These are phyloP conservation scores for Hypoxylon lienhwacheense DNA, from an alignment of 495 filamentous ascomycete genomes.

Conservation along the genomic window DNA sequence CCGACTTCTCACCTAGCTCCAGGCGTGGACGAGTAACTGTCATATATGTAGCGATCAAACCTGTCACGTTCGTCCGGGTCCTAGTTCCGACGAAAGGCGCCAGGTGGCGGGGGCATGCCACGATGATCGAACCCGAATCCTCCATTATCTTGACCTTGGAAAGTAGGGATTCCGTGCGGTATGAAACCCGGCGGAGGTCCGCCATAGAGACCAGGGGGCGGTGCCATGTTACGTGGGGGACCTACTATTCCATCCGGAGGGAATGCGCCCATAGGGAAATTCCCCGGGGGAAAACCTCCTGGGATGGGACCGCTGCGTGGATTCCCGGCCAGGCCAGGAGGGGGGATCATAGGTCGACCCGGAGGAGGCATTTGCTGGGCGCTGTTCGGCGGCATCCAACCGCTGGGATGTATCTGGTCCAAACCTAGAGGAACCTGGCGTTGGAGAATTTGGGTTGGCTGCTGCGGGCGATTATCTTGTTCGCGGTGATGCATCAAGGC, in stretches of 20 bases:
- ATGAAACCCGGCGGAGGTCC: conserved; percentile 48
- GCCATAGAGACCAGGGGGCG: conserved; percentile 55
- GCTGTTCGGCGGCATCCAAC: conserved; percentile 47
- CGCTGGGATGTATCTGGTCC: conserved; percentile 50
- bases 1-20: not conserved
- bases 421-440: conserved; percentile 55
- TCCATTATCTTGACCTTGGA: conserved; percentile 51
- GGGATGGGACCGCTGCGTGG: conserved; percentile 48
- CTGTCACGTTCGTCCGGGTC: not conserved
- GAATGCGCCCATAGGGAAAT: conserved; percentile 52
- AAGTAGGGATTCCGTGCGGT: conserved; percentile 51
- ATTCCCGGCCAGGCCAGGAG: conserved; percentile 51
- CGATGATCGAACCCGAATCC: conserved; percentile 49
- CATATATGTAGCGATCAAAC: not conserved
- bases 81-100: conserved; percentile 41
- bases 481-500: conserved; percentile 46
- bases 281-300: conserved; percentile 50
- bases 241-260: conserved; percentile 50
- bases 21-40: too few species aligned
- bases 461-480: conserved; percentile 44
- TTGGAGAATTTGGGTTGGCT: conserved; percentile 59
- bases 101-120: conserved; percentile 46
- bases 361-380: conserved; percentile 46
- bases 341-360: conserved; percentile 54
- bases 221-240: conserved; percentile 46